Base-by-base conservation (phyloP, 208 protist genomes). In the Trypanosomatidae sp. region DNA sequence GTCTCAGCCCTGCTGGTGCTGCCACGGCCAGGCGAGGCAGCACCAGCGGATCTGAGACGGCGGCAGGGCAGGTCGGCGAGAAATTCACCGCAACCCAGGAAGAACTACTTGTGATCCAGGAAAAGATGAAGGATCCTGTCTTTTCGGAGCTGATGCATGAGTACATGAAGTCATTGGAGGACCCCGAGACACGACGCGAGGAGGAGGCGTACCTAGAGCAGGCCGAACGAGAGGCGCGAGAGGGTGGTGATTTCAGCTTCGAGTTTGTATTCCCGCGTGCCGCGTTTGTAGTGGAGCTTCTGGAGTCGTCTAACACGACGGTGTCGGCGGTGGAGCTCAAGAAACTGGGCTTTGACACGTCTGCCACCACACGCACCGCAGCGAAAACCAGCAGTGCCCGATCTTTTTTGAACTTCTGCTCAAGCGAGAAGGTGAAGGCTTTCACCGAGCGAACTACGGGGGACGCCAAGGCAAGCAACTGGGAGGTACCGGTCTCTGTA, bases 131-230 rank as follows among this genome's bases (percentile, higher is more conserved):
- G 76, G 91, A 97, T 68, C 94, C 94, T n/a, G 83, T 87, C 44
- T 97, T 97, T 69, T 75, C 91, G 30, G 76, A 95, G 71, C 83
- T 97, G 22, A 91, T 95, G 79, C 83, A 91, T 41, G 91, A 96
- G 44, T 97, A 97, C 83, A 95, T 96, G 89, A 71, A 89, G 36
- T 88, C 87, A 22, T 90, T 97, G 52, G 73, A 87, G 58, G 94
- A 97, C 75, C 94, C 94, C 3, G 88, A 95, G 62, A 93, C 89
- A 12, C 89, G 88, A 4, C 72, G 81, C 2, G 92, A 98, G 79
- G 91, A 98, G 82, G 91, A 98, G 85, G 92, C 82, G 2, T 98
- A 98, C 77, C 74, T 98, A 1, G 80, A 84, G 76, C 92, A 98
- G 77, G 91, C 90, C 9, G 94, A 98, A 66, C 82, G 82, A 0